Base-by-base conservation (phyloP, 2,329 filamentous ascomycete species). In the Epichloe gansuensis region DNA sequence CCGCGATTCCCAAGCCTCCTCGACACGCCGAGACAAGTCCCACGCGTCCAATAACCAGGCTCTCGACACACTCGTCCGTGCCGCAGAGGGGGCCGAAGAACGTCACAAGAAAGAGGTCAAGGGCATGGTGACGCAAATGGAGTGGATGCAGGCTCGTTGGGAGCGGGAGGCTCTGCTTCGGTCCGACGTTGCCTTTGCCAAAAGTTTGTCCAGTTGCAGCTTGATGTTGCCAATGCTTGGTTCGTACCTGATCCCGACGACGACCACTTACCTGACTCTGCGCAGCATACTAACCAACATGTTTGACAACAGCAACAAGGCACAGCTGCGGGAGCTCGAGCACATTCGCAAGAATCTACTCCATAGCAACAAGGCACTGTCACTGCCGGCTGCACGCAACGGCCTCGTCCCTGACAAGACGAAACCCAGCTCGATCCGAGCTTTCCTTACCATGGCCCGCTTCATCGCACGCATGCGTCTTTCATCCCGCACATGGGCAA, bases 221-320 rank as follows among this genome's bases (percentile, higher is more conserved):
- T 94, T 51, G 82, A 90, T 60, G 81, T 95, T 62, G 90, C 89
- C 61, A 85, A 89, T 63, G 85, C 88, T 72, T 97, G 91, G 91
- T 96, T 83, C 60, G 88, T 84, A 13, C 13, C 11, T 43, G 1
- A 31, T 23, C 12, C 39, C 42, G 23, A n/a, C 25, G 44, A 21
- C 42, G 17, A n/a, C 25, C 45, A 21, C 47, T 31, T 52, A 21
- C 47, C 28, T 52, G 52, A 59, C 28, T 34, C 5, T 15, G 9
- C 15, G 12, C 39, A 21, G 21, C 34, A 39, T 5, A 13, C 42
- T 25, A 45, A 41, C 50, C 17, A 28, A 57, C 43, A 46, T 35
- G 4, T 28, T 42, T 43, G 39, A 41, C 41, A 21, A 67, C 67
- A 97, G 93, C 73, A 98, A 97, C 73, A 85, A 91, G 68, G 86